A percentile compares a stretch with the other conserved stretches of the same genome.
Evolutionary conservation across 164 flowering plant genomes (phyloP).

Genomic region (Liquidambar formosana): DNA sequence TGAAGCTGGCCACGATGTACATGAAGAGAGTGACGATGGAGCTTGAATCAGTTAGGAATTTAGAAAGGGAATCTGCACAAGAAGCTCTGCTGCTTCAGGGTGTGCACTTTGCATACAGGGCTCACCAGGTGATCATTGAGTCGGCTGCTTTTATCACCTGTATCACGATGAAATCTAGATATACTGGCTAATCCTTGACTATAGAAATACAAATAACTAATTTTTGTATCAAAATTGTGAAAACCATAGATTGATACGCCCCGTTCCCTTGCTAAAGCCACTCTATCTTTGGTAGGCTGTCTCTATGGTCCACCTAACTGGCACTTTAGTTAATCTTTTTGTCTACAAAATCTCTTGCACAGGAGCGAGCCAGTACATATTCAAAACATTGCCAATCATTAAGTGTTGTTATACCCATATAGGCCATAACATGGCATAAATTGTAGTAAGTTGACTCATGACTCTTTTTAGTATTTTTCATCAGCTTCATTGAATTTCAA

Average conservation of each 20-base stretch:
- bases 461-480: neutral
- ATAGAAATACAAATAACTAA: too few relatives aligned
- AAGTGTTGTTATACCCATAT: neutral
- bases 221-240: too few relatives aligned
- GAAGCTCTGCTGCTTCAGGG: constrained; percentile 71
- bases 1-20: constrained; percentile 57
- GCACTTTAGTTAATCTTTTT: neutral
- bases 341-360: neutral
- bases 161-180: neutral
- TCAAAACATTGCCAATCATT: neutral
- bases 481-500: neutral
- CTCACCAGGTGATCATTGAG: constrained; percentile 58
- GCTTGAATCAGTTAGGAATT: constrained; percentile 39
- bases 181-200: neutral
- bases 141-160: neutral
- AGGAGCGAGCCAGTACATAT: neutral
- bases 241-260: too few relatives aligned
- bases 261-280: too few relatives aligned
- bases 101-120: constrained; percentile 63
- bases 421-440: neutral
- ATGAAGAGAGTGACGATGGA: constrained; percentile 65
- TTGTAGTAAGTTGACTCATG: neutral
- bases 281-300: too few relatives aligned
- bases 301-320: neutral
- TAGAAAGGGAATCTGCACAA: constrained; percentile 56